Evolutionary conservation across 2,329 filamentous ascomycete genomes (phyloP).

Genomic region (Talaromyces sp.): DNA sequence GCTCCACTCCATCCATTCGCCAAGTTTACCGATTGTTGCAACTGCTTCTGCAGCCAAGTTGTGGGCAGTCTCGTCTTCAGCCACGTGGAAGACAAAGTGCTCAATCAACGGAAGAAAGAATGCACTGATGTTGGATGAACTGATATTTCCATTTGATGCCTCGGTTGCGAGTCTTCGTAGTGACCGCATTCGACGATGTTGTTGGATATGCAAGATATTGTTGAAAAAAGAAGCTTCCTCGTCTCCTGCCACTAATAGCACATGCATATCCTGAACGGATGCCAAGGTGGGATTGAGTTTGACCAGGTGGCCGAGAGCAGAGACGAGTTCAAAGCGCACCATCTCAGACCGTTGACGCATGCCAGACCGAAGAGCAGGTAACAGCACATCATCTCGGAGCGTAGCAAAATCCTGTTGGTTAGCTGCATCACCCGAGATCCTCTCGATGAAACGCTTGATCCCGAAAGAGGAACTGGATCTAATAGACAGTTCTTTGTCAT

Average conservation of each 20-base stretch:
- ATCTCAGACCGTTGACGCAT: conserved; percentile 75
- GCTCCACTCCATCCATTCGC: conserved; percentile 77
- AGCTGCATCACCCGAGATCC: conserved; percentile 46
- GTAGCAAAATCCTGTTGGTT: conserved; percentile 48
- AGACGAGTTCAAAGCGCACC: conserved; percentile 75
- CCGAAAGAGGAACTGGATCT: conserved; percentile 76
- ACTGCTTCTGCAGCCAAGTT: conserved; percentile 83
- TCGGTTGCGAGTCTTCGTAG: conserved; percentile 70
- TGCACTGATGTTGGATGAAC: conserved; percentile 73
- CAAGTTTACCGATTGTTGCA: conserved; percentile 70
- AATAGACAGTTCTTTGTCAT: conserved; percentile 84
- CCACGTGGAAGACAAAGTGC: conserved; percentile 84
- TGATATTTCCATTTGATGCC: conserved; percentile 60
- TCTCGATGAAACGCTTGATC: conserved; percentile 72
- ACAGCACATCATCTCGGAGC: conserved; percentile 60
- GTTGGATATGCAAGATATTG: conserved; percentile 86
- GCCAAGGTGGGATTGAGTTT: conserved; percentile 65
- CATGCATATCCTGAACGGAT: conserved; percentile 68
- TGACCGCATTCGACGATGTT: conserved; percentile 78
- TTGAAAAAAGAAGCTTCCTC: conserved; percentile 85
- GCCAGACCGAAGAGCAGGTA: conserved; percentile 73
- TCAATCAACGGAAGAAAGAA: conserved; percentile 90
- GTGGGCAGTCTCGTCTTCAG: conserved; percentile 63
- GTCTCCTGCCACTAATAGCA: conserved; percentile 66
- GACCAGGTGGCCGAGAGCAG: conserved; percentile 74